Conservation (phyloP, 768 basidiomycete species). For the Cystobasidium ongulense region DNA sequence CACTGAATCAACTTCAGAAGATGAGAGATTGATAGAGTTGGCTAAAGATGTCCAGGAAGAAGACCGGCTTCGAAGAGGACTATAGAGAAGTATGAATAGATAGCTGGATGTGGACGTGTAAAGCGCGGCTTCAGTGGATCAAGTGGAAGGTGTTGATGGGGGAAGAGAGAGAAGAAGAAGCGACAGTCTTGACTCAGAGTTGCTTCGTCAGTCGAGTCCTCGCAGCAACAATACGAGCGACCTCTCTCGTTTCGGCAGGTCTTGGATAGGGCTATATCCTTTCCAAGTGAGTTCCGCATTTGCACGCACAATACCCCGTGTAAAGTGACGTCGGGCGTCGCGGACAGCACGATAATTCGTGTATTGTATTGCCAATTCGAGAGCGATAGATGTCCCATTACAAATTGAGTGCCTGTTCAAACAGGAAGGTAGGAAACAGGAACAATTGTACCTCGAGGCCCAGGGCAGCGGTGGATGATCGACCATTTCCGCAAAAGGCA, state of each 20-base stretch:
- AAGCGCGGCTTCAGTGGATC: not conserved
- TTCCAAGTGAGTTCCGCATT: constrained; percentile 7
- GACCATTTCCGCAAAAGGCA: not conserved
- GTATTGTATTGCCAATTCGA: not conserved
- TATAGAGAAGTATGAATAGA: not conserved
- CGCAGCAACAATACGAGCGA: not conserved
- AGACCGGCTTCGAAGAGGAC: not conserved
- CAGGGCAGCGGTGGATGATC: not conserved
- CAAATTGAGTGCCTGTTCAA: not conserved
- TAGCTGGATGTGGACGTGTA: not conserved
- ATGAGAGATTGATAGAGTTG: not conserved
- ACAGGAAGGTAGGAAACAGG: not conserved
- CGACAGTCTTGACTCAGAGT: not conserved
- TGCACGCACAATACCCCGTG: not conserved
- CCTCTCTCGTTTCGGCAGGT: not conserved
- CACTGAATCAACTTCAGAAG: not conserved
- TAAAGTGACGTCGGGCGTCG: not conserved
- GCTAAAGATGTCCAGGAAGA: not conserved
- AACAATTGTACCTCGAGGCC: not conserved
- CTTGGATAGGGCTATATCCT: not conserved
- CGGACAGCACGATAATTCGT: not conserved
- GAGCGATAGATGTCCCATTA: not conserved
- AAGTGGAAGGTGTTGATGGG: not conserved
- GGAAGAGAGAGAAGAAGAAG: not conserved
- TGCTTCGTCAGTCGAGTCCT: not conserved